Evolutionary conservation across 176 grass and related monocot genomes (phyloP), one percentile per base, ranked within the genome.

Genomic region (Oryza nivara): DNA sequence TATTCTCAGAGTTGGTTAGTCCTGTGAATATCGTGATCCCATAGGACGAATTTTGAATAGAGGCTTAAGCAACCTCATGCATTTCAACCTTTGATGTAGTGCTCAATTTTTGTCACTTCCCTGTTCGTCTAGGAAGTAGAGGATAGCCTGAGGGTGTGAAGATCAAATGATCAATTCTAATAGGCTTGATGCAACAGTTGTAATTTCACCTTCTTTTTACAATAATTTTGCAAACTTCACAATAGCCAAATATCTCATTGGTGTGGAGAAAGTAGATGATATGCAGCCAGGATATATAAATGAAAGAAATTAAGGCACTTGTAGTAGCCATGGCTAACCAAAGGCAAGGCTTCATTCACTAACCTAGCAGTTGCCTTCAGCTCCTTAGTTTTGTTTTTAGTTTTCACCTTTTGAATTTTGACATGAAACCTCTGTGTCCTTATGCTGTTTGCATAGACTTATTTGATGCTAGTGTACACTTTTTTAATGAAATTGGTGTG

Each of bases 41-140:
- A 15, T 46, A 63, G 28, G 58, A 63, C 26, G 3, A 48, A 44
- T 11, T 9, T 44, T 44, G 43, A 40, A 46, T 19, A 2, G 22
- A 17, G 23, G 8, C 17, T 19, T 80, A 9, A 68, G 25, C 60
- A 73, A 14, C 66, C 51, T 72, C 22, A 34, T 65, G 9, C 11
- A 67, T 45, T 66, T 34, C 5, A 82, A 77, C 28, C 13, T 30
- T 70, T 15, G 30, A 40, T 78, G 7, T 6, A 36, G 6, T 81
- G 9, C 6, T 48, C 36, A 9, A 14, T 86, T 41, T 48, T 75
- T 68, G 58, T 9, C 75, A 17, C 16, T 25, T 77, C 73, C 74
- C 25, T 46, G 54, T 49, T 83, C 51, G 78, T 86, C 68, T 86
- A 61, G 34, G 12, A 25, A n/a, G 2, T 67, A 40, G 19, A 56